A percentile compares a stretch with the other conserved stretches of the same genome.
These are phyloP conservation scores for Suhomyces faveliae DNA, from an alignment of 805 yeast genomes.

Conservation along the genomic window DNA sequence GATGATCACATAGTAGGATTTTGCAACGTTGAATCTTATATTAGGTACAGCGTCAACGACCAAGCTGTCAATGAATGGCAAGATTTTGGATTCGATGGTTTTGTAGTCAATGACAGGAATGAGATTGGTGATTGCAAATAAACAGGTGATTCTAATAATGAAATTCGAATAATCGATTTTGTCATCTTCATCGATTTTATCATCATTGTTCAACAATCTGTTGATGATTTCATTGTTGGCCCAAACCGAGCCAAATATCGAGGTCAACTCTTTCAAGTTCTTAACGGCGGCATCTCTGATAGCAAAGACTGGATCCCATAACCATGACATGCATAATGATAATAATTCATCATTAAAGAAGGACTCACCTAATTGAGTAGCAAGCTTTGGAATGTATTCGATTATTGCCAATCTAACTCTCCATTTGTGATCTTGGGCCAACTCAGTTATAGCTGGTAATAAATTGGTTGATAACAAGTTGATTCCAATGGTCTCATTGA, in stretches of 20 bases:
- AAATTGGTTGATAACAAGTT: constrained; percentile 80
- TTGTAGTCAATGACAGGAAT: constrained; percentile 64
- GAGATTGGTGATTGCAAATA: constrained; percentile 82
- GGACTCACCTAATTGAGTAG: constrained; percentile 89
- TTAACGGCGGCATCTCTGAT: constrained; percentile 94
- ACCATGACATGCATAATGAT: constrained; percentile 92
- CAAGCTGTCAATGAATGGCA: constrained; percentile 77
- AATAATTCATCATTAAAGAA: constrained; percentile 92
- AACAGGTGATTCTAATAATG: constrained; percentile 86
- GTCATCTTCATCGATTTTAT: constrained; percentile 25
- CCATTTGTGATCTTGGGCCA: constrained; percentile 97
- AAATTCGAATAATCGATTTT: constrained; percentile 64
- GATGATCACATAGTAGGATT: constrained; percentile 64
- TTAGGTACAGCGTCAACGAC: constrained; percentile 86
- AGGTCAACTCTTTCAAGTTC: constrained; percentile 75
- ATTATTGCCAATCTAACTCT: constrained; percentile 95
- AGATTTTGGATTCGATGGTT: constrained; percentile 59
- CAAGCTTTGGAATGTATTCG: constrained; percentile 91
- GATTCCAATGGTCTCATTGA: constrained; percentile 92
- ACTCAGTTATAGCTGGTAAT: constrained; percentile 91
- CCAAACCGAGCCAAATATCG: constrained; percentile 92
- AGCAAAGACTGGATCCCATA: constrained; percentile 96
- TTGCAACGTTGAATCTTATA: constrained; percentile 92
- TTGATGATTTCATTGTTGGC: constrained; percentile 80
- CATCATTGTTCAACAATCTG: constrained; percentile 53